Percentiles rank a stretch among this genome's conserved stretches.
Conservation (phyloP, 2,329 filamentous ascomycete genomes). For the Aspergillus eucalypticola region DNA sequence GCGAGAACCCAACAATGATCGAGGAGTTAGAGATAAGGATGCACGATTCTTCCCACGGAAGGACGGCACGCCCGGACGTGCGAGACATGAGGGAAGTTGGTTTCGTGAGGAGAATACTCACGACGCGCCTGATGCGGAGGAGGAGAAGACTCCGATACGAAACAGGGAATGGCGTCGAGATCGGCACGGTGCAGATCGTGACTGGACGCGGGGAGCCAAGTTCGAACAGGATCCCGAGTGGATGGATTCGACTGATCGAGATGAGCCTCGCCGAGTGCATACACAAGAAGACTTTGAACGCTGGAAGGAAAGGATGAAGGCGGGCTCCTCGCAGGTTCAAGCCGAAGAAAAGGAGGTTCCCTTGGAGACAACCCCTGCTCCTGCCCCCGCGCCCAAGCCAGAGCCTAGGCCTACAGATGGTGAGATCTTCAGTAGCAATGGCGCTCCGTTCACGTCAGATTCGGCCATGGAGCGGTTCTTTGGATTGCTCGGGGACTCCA, state of each 20-base stretch:
- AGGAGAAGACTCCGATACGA: conserved; percentile 51
- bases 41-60: conserved; percentile 57
- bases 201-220: conserved; percentile 56
- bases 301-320: conserved; percentile 91
- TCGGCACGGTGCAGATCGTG: conserved; percentile 51
- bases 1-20: conserved; percentile 51
- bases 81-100: conserved; percentile 73
- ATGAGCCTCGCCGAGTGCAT: conserved; percentile 68
- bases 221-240: conserved; percentile 85
- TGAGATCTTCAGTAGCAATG: conserved; percentile 56
- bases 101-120: conserved; percentile 59
- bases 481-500: conserved; percentile 57
- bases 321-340: conserved; percentile 50
- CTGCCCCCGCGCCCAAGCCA: conserved; percentile 33
- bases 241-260: conserved; percentile 71
- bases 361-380: conserved; percentile 21
- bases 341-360: conserved; percentile 47
- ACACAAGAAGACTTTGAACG: conserved; percentile 91
- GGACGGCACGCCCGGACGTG: conserved; percentile 62
- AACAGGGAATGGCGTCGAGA: conserved; percentile 66
- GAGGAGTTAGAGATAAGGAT: conserved; percentile 56
- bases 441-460: conserved; percentile 65
- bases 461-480: conserved; percentile 77
- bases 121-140: conserved; percentile 42
- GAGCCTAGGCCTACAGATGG: conserved; percentile 46